Evolutionary conservation across 1,284 basidiomycete genomes (phyloP), one percentile per base, ranked within the genome.

Genomic region (Ustilago bromivora): DNA sequence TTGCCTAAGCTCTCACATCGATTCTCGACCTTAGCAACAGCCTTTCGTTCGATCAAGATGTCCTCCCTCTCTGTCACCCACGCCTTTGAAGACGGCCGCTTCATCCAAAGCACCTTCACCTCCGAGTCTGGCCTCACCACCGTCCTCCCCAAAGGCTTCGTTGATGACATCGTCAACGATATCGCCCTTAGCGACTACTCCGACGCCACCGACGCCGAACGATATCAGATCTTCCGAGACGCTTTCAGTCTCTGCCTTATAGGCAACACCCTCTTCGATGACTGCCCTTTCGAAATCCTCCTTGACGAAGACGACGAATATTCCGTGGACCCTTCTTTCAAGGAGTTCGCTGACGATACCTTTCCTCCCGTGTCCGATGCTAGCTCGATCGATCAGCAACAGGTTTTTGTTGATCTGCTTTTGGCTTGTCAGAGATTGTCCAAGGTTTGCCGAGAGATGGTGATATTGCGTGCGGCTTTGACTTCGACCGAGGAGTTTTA

Each of bases 391-490:
- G 49, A 51, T 31, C 49, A 51, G 28, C 49, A 51, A 11, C 11
- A 51, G 49, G 49, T 12, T 28, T 51, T 51, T 17, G 49, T 51
- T 7, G 28, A 51, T 7, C 28, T 51, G 49, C 49, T 51, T 10
- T 17, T 51, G 23, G 49, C 49, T 13, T 28, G 23, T 31, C 49
- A 51, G 49, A 51, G 49, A 32, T 51, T 51, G 49, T 51, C 49
- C 28, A 51, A 51, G 49, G 49, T 51, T 31, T 51, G 49, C n/a
- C 28, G 31, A 8, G 49, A 51, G 49, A 51, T 28, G 49, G 49
- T 51, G 49, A 32, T 51, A 5, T 28, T 51, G 11, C 23, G 49
- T 28, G 49, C 49, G 3, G 49, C 49, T 51, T 12, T 51, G 23
- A 51, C 49, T 51, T 28, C 49, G 6, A 51, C 49, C 6, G 49